Conservation (phyloP, 2,329 filamentous ascomycete species). For the Furcasterigmium furcatum region DNA sequence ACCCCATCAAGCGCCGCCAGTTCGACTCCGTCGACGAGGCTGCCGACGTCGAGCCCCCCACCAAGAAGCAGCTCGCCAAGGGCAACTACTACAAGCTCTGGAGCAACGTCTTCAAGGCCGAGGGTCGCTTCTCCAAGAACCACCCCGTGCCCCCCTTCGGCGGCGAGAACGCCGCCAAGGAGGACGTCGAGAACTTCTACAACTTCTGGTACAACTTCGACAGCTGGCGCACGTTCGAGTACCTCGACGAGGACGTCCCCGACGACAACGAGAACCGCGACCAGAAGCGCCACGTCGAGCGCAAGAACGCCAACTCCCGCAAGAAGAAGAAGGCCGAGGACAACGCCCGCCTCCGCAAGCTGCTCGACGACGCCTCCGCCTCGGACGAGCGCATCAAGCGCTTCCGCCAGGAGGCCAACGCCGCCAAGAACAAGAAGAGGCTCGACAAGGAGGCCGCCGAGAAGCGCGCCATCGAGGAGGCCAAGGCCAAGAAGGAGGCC, state of each 20-base stretch:
- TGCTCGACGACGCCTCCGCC: slow-evolving; percentile 83
- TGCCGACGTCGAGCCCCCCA: slow-evolving; percentile 87
- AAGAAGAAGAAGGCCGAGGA: slow-evolving; percentile 99
- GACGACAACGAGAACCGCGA: slow-evolving; percentile 99
- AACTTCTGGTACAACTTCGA: slow-evolving; percentile 99
- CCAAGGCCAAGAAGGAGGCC: slow-evolving; percentile 76
- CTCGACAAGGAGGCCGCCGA: slow-evolving; percentile 88
- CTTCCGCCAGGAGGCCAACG: slow-evolving; percentile 89
- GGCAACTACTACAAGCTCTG: slow-evolving; percentile 95
- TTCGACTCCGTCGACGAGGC: slow-evolving; percentile 95
- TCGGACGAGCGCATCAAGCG: slow-evolving; percentile 95
- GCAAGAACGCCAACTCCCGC: slow-evolving; percentile 95
- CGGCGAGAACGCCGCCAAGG: slow-evolving; percentile 77
- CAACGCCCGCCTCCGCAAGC: slow-evolving; percentile 80
- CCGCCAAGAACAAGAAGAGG: slow-evolving; percentile 94
- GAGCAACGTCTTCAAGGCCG: slow-evolving; percentile 84
- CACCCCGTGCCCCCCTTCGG: slow-evolving; percentile 88
- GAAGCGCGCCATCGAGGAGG: slow-evolving; percentile 83
- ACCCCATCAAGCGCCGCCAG: slow-evolving; percentile 89
- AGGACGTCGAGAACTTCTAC: slow-evolving; percentile 94
- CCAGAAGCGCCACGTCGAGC: slow-evolving; percentile 96
- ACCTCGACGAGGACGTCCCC: slow-evolving; percentile 96
- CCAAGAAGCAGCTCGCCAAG: slow-evolving; percentile 84
- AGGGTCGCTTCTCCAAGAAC: slow-evolving; percentile 86
- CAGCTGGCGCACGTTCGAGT: slow-evolving; percentile 96